phyloP scores from a whole-genome alignment of 163 green algal genomes.

The Coccomyxa subellipsoidea region DNA sequence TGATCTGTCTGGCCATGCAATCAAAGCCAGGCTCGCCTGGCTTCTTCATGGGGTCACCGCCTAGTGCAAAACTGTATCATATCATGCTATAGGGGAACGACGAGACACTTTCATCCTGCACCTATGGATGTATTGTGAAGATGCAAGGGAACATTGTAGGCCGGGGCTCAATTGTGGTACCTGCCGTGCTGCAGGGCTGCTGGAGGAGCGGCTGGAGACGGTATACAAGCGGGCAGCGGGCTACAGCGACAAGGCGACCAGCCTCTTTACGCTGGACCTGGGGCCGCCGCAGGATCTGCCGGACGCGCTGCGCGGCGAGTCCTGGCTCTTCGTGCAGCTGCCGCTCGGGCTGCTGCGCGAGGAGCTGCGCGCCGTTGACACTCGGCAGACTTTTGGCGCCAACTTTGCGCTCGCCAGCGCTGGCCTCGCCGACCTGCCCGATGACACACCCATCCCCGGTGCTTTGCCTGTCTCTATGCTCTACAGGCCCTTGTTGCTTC shows the following conservation, averaged over 20 bases:
- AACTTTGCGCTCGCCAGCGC: conserved; percentile 51
- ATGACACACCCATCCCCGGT: conserved; percentile 70
- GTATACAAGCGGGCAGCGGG: conserved; percentile 87
- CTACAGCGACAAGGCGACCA: conserved; percentile 75
- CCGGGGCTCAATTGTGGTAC: too few relatives aligned
- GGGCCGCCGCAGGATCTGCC: conserved; percentile 81
- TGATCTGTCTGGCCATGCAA: too few relatives aligned
- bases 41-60: too few relatives aligned
- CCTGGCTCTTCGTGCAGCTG: conserved; percentile 97
- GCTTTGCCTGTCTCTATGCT: too few relatives aligned
- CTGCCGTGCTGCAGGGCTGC: conserved; percentile 45
- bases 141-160: too few relatives aligned
- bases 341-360: conserved; percentile 70
- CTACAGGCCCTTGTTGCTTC: too few relatives aligned
- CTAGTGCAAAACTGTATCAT: too few relatives aligned
- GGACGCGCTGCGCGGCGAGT: conserved; percentile 89
- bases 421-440: conserved; percentile 42
- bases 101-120: too few relatives aligned
- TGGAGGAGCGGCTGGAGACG: conserved; percentile 81
- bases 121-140: too few relatives aligned
- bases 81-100: too few relatives aligned
- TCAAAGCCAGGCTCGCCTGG: too few relatives aligned
- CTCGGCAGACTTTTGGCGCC: conserved; percentile 49
- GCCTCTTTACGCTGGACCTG: conserved; percentile 84
- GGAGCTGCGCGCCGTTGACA: conserved; percentile 52